Evolutionary conservation across 2,329 filamentous ascomycete genomes (phyloP), one percentile per base, ranked within the genome.

Genomic region (Blastomyces gilchristii): DNA sequence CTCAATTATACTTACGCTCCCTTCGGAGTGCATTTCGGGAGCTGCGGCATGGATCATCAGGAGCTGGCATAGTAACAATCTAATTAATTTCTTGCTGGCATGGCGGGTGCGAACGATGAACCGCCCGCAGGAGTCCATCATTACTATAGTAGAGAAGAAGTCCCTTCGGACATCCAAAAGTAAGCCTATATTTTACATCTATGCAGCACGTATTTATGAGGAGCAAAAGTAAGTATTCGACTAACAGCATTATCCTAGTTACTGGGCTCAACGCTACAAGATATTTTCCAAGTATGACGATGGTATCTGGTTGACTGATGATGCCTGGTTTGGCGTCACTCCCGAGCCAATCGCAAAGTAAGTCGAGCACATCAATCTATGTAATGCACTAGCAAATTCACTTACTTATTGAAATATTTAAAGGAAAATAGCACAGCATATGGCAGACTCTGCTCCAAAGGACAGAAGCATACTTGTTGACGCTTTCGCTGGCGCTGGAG

Each of bases 301-400:
- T 64, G 93, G 91, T 62, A 83, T 99, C 68, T 88, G 86, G 80
- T 85, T 99, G 81, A 99, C 95, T 0, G 87, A 96, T 73, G 88
- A 93, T 76, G 89, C 91, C 62, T 99, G 94, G 94, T 99, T 94
- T 74, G 94, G 92, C 62, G 92, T 97, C 8, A 99, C 95, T 0
- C 92, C 94, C 16, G 93, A 99, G 74, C 89, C 90, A 4, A 85
- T 99, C 37, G 94, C 94, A 65, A 86, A 82, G 90, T 94, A 79
- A 70, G 81, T 77, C 12, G 37, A 22, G 58, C 43, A 56, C 31
- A 52, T 31, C 47, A 25, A 18, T 34, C 37, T 39, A 9, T 9
- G 31, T 25, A 50, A 37, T 60, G 25, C 12, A 34, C 57, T 50
- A n/a, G 18, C n/a, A 11, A 25, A n/a, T 43, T 43, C 59, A 54